Evolutionary conservation across 805 yeast species (phyloP).

Genomic region (Saturnispora silvae): DNA sequence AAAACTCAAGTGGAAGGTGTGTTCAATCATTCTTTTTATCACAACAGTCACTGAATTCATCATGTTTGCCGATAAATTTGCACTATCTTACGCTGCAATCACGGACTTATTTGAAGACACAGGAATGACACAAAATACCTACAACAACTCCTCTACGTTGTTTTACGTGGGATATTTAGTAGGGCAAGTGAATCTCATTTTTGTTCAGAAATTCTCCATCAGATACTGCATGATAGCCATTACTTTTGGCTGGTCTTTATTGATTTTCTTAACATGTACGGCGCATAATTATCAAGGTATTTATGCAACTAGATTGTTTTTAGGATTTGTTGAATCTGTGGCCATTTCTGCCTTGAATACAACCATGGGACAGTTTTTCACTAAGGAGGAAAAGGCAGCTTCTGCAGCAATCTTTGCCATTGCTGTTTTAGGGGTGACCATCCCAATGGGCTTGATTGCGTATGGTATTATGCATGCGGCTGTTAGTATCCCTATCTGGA

Average conservation of each 20-base stretch:
- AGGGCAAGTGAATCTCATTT: slow-evolving; percentile 34
- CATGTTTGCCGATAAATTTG: slow-evolving; percentile 32
- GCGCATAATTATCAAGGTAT: slow-evolving; percentile 37
- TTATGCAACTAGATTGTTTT: slow-evolving; percentile 35
- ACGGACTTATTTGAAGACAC: slow-evolving; percentile 38
- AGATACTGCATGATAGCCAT: slow-evolving; percentile 29
- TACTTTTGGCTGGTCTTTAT: slow-evolving; percentile 34
- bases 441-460: slow-evolving; percentile 30
- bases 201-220: slow-evolving; percentile 35
- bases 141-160: slow-evolving; percentile 40
- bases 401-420: slow-evolving; percentile 45
- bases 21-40: slow-evolving; percentile 19
- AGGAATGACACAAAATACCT: slow-evolving; percentile 31
- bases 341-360: slow-evolving; percentile 35
- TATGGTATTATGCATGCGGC: slow-evolving; percentile 28
- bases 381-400: slow-evolving; percentile 33
- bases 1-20: slow-evolving; percentile 14
- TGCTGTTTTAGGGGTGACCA: slow-evolving; percentile 35
- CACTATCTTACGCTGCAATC: slow-evolving; percentile 31
- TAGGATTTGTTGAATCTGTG: slow-evolving; percentile 40
- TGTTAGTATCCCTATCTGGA: slow-evolving; percentile 32
- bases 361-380: slow-evolving; percentile 41
- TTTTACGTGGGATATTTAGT: slow-evolving; percentile 41
- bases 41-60: slow-evolving; percentile 18
- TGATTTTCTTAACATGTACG: slow-evolving; percentile 36